Evolutionary conservation across 2,329 filamentous ascomycete genomes (phyloP), one percentile per base, ranked within the genome.

Genomic region (Myriosclerotinia duriaeana): DNA sequence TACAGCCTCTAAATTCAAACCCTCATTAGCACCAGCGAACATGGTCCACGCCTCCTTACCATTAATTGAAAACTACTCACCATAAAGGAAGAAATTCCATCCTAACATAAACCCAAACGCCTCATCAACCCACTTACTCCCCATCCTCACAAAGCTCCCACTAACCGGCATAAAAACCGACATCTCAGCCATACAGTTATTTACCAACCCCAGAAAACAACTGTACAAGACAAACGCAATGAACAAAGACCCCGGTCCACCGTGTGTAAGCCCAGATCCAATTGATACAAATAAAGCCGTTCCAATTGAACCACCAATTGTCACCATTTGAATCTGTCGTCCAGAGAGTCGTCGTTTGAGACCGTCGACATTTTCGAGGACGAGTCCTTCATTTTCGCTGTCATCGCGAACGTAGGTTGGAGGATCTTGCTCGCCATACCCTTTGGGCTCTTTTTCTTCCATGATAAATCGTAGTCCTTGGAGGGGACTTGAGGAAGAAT

Each of bases 81-180:
- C 85, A 73, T 88, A 87, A 40, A 88, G 85, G 84, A 86, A 89
- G 74, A 85, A 85, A 67, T 85, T 85, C 83, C 82, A 85, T 0
- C 82, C 84, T 36, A 83, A 74, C 46, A 82, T 82, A 68, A 84
- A 84, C 2, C 82, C 82, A 69, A 84, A 82, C 0, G 83, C 81
- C 65, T 84, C 82, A 67, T 85, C 83, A 22, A 84, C 80, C 67
- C 82, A 85, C 42, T 82, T 82, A 40, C 80, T 80, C 26, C 83
- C 83, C 77, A 82, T 85, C 14, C 82, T 82, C 72, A 83, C 82
- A 70, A 84, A 84, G 1, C 80, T 80, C 1, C 82, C 82, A 44
- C 82, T 80, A 65, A 85, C 79, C 12, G 83, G 83, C 53, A 84
- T 77, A 67, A 81, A 87, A 0, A 85, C 80, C 0, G 84, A 80